Evolutionary conservation across 2,329 filamentous ascomycete species (phyloP).

Genomic region (Trichophaea hybrida): DNA sequence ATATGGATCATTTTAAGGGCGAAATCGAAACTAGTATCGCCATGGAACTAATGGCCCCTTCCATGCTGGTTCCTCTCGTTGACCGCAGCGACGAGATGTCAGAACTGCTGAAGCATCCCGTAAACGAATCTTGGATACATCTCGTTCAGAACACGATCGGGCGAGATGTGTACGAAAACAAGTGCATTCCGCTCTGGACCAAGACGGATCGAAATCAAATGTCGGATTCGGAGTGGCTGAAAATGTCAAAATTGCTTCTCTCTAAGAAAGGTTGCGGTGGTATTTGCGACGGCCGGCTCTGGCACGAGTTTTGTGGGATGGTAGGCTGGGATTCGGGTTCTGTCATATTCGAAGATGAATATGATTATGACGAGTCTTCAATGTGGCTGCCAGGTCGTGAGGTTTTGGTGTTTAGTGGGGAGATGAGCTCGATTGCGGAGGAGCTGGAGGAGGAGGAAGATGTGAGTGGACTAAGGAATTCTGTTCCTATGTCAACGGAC

Average conservation of each 20-base stretch:
- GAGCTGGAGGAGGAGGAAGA: slow-evolving; percentile 11
- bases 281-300: slow-evolving; percentile 16
- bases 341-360: not conserved
- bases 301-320: slow-evolving; percentile 23
- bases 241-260: slow-evolving; percentile 15
- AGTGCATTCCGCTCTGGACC: slow-evolving; percentile 20
- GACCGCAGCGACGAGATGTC: slow-evolving; percentile 20
- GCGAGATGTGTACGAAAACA: slow-evolving; percentile 12
- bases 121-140: slow-evolving; percentile 16
- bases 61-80: slow-evolving; percentile 22
- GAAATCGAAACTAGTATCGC: slow-evolving; percentile 16
- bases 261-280: slow-evolving; percentile 13
- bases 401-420: slow-evolving; percentile 5
- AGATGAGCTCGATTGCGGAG: slow-evolving; percentile 18
- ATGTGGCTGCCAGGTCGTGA: slow-evolving; percentile 8
- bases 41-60: slow-evolving; percentile 17
- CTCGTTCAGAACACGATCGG: slow-evolving; percentile 15
- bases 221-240: slow-evolving; percentile 20
- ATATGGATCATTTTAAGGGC: slow-evolving; percentile 11
- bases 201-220: slow-evolving; percentile 15
- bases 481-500: too few relatives aligned
- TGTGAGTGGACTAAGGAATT: too few relatives aligned
- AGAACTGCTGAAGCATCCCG: slow-evolving; percentile 15
- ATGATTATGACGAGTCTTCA: not conserved
- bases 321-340: slow-evolving; percentile 16